Percentiles rank a stretch among this genome's conserved stretches.
Evolutionary conservation across 225 moss, liverwort and hornwort genomes (phyloP).

Genomic region (Pleurozium schreberi): DNA sequence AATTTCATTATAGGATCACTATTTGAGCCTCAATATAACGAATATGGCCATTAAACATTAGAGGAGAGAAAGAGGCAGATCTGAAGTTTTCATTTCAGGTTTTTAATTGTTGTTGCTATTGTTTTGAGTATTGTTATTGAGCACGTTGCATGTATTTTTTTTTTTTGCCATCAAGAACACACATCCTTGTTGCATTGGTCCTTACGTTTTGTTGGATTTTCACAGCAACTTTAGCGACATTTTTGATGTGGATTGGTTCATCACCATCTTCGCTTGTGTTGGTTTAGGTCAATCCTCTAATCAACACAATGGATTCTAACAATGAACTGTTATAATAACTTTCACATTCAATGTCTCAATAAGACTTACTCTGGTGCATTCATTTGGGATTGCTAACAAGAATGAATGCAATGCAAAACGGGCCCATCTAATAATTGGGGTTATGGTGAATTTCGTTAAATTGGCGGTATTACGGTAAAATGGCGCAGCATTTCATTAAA

Average conservation of each 20-base stretch:
- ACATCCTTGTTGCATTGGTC: not conserved
- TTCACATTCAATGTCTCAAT: not conserved
- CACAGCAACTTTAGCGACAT: conserved; percentile 78
- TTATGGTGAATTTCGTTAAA: too few relatives aligned
- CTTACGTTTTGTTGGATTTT: not conserved
- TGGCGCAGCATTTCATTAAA: too few relatives aligned
- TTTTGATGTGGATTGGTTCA: conserved; percentile 73
- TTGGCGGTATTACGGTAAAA: too few relatives aligned
- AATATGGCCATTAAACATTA: not conserved
- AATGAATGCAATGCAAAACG: not conserved
- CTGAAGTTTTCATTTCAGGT: not conserved
- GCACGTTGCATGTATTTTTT: not conserved
- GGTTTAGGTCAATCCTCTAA: not conserved
- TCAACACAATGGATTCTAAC: not conserved
- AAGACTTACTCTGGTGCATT: too few relatives aligned
- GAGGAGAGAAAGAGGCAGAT: not conserved
- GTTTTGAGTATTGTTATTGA: not conserved
- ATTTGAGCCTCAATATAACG: too few relatives aligned
- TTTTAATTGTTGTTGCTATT: not conserved
- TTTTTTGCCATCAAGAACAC: not conserved
- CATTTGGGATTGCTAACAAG: not conserved
- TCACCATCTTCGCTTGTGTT: not conserved
- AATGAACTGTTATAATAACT: not conserved
- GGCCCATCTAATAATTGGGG: too few relatives aligned
- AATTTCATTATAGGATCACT: too few relatives aligned